phyloP scores from a whole-genome alignment of 306 rosid genomes.

The Prinsepia uniflora region DNA sequence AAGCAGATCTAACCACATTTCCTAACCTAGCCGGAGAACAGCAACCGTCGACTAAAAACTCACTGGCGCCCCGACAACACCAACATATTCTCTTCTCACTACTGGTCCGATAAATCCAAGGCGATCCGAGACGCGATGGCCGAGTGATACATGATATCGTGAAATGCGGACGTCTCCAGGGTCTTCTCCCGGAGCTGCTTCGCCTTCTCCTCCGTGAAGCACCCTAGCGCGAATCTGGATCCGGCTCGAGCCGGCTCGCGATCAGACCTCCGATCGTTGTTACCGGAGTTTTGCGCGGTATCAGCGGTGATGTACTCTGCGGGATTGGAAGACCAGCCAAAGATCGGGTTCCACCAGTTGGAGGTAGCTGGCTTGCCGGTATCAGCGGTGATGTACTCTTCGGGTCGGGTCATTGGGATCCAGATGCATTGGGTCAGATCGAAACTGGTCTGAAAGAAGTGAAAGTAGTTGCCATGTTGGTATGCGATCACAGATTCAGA shows the following conservation, averaged over 20 bases:
- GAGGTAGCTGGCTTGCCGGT: slow-evolving; percentile 33
- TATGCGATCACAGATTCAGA: background rate
- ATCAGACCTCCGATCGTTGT: slow-evolving; percentile 9
- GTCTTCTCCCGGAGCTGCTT: slow-evolving; percentile 59
- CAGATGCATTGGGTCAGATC: slow-evolving; percentile 35
- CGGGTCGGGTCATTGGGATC: slow-evolving; percentile 32
- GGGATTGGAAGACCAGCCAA: slow-evolving; percentile 55
- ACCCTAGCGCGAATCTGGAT: slow-evolving; percentile 39
- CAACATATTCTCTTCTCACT: slow-evolving; percentile 20
- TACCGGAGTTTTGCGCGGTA: background rate
- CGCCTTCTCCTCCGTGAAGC: slow-evolving; percentile 78
- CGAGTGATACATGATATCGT: slow-evolving; percentile 75
- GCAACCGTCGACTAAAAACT: slow-evolving; percentile 13
- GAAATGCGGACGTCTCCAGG: slow-evolving; percentile 55
- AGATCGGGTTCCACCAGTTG: slow-evolving; percentile 70
- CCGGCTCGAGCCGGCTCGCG: slow-evolving; percentile 16
- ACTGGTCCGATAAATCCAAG: slow-evolving; percentile 36
- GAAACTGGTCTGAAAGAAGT: slow-evolving; percentile 30
- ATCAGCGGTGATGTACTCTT: too few relatives aligned
- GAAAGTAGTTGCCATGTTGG: slow-evolving; percentile 44
- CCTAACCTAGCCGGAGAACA: slow-evolving; percentile 15
- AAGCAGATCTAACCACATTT: background rate
- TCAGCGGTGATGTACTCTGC: slow-evolving; percentile 41
- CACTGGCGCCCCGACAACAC: slow-evolving; percentile 9
- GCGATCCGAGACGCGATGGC: slow-evolving; percentile 79